Base-by-base conservation (phyloP, 2,329 filamentous ascomycete species). In the Bipolaris bicolor region DNA sequence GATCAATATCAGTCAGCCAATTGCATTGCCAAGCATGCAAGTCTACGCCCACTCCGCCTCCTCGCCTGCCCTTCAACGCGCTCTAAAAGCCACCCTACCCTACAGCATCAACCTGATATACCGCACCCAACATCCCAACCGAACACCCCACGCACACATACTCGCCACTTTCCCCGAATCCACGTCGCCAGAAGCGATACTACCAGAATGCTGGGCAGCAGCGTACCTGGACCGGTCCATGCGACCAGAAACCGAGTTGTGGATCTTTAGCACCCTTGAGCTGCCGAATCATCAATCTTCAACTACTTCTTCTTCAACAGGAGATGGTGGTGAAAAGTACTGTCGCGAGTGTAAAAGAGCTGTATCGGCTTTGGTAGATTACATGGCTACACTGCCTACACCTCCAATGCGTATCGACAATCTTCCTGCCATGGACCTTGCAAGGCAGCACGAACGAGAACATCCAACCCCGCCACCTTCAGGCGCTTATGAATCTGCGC, bases 181-280 rank as follows among this genome's bases (percentile, higher is more conserved):
- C 4, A 39, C 49, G 4, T 43, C 45, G 5, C 7, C 33, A 37
- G 33, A 48, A 1, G 22, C 48, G 26, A 24, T 66, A 1, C 70
- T 67, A 1, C 71, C 72, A 16, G 34, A 62, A 55, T 78, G 75
- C 67, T 87, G 89, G 67, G 81, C 82, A 0, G 83, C 83, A 0
- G 85, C 84, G 0, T 89, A 87, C 67, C 69, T 88, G 5, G 88
- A 91, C 71, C 79, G 87, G 18, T 82, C 82, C 3, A 80, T 80
- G 52, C 80, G 82, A 0, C 86, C 85, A 0, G 87, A 89, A 68
- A 90, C 88, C 0, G 83, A 90, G 60, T 77, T 86, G 29, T 90
- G 85, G 83, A 66, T 90, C 1, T 90, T 87, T 71, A 75, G 71
- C 3, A 55, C 52, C 7, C 73, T 67, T 18, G 71, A 76, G 58